Evolutionary conservation across 2,329 filamentous ascomycete genomes (phyloP).

Genomic region (Pyricularia sp.): DNA sequence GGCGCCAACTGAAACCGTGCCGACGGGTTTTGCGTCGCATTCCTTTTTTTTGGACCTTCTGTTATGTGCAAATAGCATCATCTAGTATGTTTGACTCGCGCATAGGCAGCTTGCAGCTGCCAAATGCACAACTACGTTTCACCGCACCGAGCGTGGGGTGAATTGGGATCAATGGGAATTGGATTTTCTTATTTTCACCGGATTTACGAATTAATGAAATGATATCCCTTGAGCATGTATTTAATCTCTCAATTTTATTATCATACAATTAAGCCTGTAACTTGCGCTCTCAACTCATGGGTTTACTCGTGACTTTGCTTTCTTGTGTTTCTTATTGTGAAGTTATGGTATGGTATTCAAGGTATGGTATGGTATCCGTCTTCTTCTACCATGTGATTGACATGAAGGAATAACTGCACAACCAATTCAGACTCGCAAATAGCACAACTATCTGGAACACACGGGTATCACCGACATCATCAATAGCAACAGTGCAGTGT

Average conservation of each 20-base stretch:
- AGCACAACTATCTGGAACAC: too few relatives aligned
- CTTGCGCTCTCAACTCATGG: not conserved
- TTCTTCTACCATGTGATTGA: too few relatives aligned
- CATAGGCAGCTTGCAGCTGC: not conserved
- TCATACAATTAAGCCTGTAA: not conserved
- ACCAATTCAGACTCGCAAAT: too few relatives aligned
- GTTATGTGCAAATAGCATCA: not conserved
- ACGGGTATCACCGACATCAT: too few relatives aligned
- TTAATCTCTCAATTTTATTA: not conserved
- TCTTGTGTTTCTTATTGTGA: not conserved
- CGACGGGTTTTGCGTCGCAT: not conserved
- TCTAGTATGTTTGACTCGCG: not conserved
- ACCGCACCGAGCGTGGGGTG: not conserved
- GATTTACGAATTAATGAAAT: not conserved
- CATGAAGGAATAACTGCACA: too few relatives aligned
- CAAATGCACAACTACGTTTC: not conserved
- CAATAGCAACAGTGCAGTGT: too few relatives aligned
- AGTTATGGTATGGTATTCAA: too few relatives aligned
- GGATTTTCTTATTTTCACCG: not conserved
- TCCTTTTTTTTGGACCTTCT: not conserved
- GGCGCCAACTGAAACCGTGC: not conserved
- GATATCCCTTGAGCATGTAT: not conserved
- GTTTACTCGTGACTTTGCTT: not conserved
- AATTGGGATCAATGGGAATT: not conserved
- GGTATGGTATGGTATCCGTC: too few relatives aligned